Percentiles rank a stretch among this genome's conserved stretches.
Evolutionary conservation across 2,329 filamentous ascomycete species (phyloP).

Genomic region (Talaromyces sp.): DNA sequence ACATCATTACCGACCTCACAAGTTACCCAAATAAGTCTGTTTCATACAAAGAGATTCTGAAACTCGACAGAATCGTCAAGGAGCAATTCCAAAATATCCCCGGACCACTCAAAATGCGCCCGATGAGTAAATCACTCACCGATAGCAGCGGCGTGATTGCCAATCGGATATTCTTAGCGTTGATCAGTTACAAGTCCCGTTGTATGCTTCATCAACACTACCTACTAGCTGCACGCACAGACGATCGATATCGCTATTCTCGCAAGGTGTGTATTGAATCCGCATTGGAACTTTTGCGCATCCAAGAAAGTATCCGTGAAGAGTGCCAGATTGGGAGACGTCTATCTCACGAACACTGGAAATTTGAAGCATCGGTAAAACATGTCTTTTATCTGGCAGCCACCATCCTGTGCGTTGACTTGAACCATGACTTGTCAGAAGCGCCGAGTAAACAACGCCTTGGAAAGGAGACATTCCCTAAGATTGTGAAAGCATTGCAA

Average conservation of each 20-base stretch:
- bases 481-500: slow-evolving; percentile 8
- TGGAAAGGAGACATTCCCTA: neutral
- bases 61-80: slow-evolving; percentile 15
- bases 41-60: slow-evolving; percentile 16
- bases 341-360: slow-evolving; percentile 18
- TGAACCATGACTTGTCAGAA: slow-evolving; percentile 1
- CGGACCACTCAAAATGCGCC: slow-evolving; percentile 5
- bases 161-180: slow-evolving; percentile 15
- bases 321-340: slow-evolving; percentile 14
- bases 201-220: slow-evolving; percentile 18
- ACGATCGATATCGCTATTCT: slow-evolving; percentile 16
- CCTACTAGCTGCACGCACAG: neutral
- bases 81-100: slow-evolving; percentile 14
- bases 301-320: slow-evolving; percentile 15
- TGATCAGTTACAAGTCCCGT: slow-evolving; percentile 16
- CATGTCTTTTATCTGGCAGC: slow-evolving; percentile 15
- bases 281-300: slow-evolving; percentile 12
- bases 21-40: slow-evolving; percentile 8
- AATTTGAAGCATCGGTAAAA: slow-evolving; percentile 10
- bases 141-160: slow-evolving; percentile 14
- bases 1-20: slow-evolving; percentile 9
- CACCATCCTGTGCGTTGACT: slow-evolving; percentile 18
- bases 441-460: neutral
- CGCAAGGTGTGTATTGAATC: slow-evolving; percentile 17
- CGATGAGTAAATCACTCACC: slow-evolving; percentile 15